Percentiles rank a stretch among this genome's conserved stretches.
These are phyloP conservation scores for Termitomyces sp. DNA, from an alignment of 768 basidiomycete species.

Conservation along the genomic window DNA sequence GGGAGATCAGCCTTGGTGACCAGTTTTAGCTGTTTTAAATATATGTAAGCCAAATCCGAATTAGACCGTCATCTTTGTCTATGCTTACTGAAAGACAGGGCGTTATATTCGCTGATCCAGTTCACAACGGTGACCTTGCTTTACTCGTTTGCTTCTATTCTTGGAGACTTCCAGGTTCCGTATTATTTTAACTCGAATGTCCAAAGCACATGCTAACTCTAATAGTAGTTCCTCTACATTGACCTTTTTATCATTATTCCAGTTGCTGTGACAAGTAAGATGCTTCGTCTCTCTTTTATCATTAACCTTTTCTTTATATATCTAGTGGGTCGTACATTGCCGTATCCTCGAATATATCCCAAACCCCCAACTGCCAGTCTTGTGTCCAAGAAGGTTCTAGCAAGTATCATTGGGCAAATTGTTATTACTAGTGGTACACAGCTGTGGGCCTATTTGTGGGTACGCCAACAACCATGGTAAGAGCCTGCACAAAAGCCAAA, in stretches of 20 bases:
- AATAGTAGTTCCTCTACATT: conserved; percentile 83
- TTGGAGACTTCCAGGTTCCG: conserved; percentile 90
- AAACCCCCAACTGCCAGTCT: conserved; percentile 94
- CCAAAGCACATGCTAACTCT: conserved; percentile 9
- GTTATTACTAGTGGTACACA: conserved; percentile 79
- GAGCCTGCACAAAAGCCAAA: conserved; percentile 6
- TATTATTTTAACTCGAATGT: background rate
- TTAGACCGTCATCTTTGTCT: background rate
- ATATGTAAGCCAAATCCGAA: conserved; percentile 68
- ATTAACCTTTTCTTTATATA: conserved; percentile 1
- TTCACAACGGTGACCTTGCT: conserved; percentile 96
- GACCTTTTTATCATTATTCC: conserved; percentile 98
- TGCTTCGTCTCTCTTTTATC: background rate
- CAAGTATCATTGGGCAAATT: conserved; percentile 91
- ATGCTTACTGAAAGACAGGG: conserved; percentile 50
- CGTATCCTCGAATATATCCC: conserved; percentile 79
- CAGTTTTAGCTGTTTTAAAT: conserved; percentile 99
- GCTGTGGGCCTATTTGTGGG: conserved; percentile 87
- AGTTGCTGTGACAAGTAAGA: conserved; percentile 90
- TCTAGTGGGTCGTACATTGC: conserved; percentile 91
- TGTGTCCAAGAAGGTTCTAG: conserved; percentile 91
- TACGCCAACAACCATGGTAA: conserved; percentile 80
- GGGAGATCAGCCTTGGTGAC: conserved; percentile 95
- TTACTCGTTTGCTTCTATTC: conserved; percentile 93
- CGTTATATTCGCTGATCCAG: conserved; percentile 96